Percentiles rank a stretch among this genome's conserved stretches.
Conservation (phyloP, 495 filamentous ascomycete genomes). For the Durotheca rogersii region DNA sequence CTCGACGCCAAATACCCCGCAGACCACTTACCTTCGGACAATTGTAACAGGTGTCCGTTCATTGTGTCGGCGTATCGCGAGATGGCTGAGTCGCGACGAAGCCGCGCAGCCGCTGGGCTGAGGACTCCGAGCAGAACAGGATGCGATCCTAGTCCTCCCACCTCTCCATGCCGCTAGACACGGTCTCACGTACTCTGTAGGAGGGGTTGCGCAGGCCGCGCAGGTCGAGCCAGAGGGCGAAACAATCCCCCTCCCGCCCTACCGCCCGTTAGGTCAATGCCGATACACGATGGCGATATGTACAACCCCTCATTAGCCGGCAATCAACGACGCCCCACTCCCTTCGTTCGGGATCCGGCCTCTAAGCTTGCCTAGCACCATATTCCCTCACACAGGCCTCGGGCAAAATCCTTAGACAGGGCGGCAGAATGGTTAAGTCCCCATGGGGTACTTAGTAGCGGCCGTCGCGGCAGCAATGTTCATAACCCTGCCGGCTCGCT, state of each 20-base stretch:
- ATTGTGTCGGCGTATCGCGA: too few species aligned
- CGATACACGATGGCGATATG: constrained; percentile 21
- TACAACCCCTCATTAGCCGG: constrained; percentile 38
- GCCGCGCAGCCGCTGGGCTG: too few species aligned
- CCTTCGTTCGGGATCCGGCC: constrained; percentile 6
- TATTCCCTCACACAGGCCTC: constrained; percentile 16
- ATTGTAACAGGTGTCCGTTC: too few species aligned
- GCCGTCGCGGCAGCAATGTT: not conserved
- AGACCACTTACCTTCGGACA: too few species aligned
- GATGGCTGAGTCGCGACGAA: too few species aligned
- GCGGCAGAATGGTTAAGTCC: constrained; percentile 19
- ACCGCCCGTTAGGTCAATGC: constrained; percentile 23
- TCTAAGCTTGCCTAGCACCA: constrained; percentile 11
- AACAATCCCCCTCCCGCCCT: constrained; percentile 31
- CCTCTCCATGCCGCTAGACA: too few species aligned
- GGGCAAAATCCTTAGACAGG: constrained; percentile 15
- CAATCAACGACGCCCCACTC: constrained; percentile 25
- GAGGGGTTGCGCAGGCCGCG: not conserved
- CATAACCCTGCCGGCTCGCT: too few species aligned
- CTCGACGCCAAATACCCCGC: too few species aligned
- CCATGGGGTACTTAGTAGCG: not conserved
- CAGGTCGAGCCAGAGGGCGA: constrained; percentile 18
- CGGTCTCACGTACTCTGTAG: too few species aligned
- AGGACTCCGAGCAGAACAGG: too few species aligned
- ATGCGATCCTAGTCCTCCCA: too few species aligned